These are phyloP conservation scores for Kazachstania psychrophila DNA, from an alignment of 805 yeast genomes.

Conservation along the genomic window DNA sequence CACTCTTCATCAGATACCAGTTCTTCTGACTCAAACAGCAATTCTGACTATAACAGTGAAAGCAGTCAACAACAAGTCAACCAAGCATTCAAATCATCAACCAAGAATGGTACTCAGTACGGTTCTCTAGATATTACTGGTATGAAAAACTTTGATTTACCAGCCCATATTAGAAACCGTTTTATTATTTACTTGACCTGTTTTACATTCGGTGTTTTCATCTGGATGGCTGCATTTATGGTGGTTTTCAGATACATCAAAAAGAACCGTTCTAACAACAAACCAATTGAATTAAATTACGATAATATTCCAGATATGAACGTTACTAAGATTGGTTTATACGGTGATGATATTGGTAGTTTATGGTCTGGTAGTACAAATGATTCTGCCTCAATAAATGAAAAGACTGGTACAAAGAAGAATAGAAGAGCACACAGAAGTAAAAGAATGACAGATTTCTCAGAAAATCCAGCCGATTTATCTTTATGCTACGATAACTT, in stretches of 20 bases:
- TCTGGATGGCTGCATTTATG: constrained; percentile 5
- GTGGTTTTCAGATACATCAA: background rate
- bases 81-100: background rate
- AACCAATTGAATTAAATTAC: background rate
- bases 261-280: background rate
- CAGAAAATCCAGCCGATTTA: background rate
- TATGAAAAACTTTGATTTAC: background rate
- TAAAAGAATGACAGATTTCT: background rate
- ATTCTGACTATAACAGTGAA: background rate
- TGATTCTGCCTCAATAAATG: background rate
- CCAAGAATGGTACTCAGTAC: background rate
- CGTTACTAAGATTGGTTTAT: background rate
- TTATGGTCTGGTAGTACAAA: constrained; percentile 2
- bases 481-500: constrained; percentile 1
- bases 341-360: constrained; percentile 2
- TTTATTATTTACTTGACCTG: background rate
- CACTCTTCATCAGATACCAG: background rate
- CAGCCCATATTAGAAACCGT: constrained; percentile 1
- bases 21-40: background rate
- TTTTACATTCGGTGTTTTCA: constrained; percentile 1
- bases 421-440: background rate
- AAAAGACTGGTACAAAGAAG: background rate
- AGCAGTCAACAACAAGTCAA: background rate
- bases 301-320: background rate
- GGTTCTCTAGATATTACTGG: constrained; percentile 4